Base-by-base conservation (phyloP, 108 stramenopile genomes). In the Pseudonitzschia delicatissima region DNA sequence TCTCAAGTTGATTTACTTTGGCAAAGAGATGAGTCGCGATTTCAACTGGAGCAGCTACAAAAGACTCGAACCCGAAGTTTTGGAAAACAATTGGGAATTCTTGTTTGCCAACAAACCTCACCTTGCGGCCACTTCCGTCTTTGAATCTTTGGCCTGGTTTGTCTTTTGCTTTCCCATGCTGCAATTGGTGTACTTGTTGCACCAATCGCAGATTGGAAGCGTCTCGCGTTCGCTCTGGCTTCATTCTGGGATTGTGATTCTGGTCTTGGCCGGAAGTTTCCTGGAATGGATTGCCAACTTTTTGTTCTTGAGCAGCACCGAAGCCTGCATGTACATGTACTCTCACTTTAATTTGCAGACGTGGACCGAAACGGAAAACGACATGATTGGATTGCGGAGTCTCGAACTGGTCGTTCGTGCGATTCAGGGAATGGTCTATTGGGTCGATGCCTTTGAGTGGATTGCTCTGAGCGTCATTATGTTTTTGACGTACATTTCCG, bases 321-420 rank as follows among this genome's bases (percentile, higher is more conserved):
- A 62, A 45, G 71, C 74, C 4, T 59, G 71, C 12, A 31, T 49
- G 27, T 80, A 83, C 84, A 28, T 87, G 23, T 60, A 81, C 0
- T 62, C 55, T 21, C 69, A 77, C 34, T 90, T 84, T 65, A 86
- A 90, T 63, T 45, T 90, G 25, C 61, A 71, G 34, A 62, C 74
- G 52, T 90, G 89, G 89, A 48, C n/a, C 5, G 37, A 27, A 26
- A 62, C 64, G 45, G 25, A 51, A 12, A 27, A 67, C 18, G 84
- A 85, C 60, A 57, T 81, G 1, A 67, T 75, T 23, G 89, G 89
- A 31, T 90, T 86, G 86, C 66, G 84, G 23, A 66, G 70, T 0
- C 45, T 90, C 66, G 89, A 90, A 72, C 74, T 87, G 57, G 74
- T 73, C 39, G 67, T 77, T 45, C 71, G 78, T 27, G 49, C 79